Conservation (phyloP, 2,329 filamentous ascomycete genomes). For the Elsinoe perseae region DNA sequence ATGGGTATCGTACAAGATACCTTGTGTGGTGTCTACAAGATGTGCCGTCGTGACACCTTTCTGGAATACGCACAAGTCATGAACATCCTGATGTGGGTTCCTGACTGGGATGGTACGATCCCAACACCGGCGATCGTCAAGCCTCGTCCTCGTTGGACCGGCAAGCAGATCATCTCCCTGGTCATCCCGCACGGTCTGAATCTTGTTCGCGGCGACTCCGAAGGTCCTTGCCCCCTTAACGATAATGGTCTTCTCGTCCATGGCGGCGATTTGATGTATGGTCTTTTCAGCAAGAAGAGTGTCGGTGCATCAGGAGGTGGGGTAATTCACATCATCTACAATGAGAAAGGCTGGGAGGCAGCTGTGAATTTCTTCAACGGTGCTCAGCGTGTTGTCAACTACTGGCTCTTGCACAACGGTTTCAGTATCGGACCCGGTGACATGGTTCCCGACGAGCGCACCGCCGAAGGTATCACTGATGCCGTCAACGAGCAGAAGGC, state of each 20-base stretch:
- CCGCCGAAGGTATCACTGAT: slow-evolving; percentile 74
- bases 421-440: slow-evolving; percentile 98
- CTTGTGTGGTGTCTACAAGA: slow-evolving; percentile 91
- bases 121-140: slow-evolving; percentile 91
- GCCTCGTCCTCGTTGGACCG: slow-evolving; percentile 88
- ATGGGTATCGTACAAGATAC: slow-evolving; percentile 99
- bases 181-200: slow-evolving; percentile 83
- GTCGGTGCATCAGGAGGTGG: slow-evolving; percentile 84
- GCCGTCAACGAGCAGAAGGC: slow-evolving; percentile 76
- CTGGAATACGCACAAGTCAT: slow-evolving; percentile 85
- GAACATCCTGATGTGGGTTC: slow-evolving; percentile 96
- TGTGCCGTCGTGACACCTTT: slow-evolving; percentile 88
- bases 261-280: slow-evolving; percentile 82
- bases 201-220: slow-evolving; percentile 50
- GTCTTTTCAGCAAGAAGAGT: slow-evolving; percentile 85
- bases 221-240: slow-evolving; percentile 53
- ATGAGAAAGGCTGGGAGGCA: slow-evolving; percentile 77
- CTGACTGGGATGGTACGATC: slow-evolving; percentile 92
- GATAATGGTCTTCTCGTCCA: slow-evolving; percentile 79
- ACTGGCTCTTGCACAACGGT: slow-evolving; percentile 93
- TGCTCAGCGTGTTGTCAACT: slow-evolving; percentile 87
- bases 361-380: slow-evolving; percentile 96
- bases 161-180: slow-evolving; percentile 95
- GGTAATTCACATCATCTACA: slow-evolving; percentile 93
- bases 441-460: slow-evolving; percentile 81